These are phyloP conservation scores for Capronia coronata DNA, from an alignment of 2,329 filamentous ascomycete species.

Conservation along the genomic window DNA sequence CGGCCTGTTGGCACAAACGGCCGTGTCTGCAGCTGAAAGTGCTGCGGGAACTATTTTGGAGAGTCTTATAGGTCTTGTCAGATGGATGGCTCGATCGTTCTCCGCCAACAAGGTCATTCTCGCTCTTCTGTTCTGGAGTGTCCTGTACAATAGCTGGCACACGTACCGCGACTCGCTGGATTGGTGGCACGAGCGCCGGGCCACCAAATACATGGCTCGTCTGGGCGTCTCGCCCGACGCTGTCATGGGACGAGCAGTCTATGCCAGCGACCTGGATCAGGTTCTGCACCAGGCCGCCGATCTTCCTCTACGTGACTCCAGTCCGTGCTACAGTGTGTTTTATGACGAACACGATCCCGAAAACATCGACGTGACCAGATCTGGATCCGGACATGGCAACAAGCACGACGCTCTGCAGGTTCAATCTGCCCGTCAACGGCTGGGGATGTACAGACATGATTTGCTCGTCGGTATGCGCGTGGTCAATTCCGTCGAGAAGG, in stretches of 20 bases:
- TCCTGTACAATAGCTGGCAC: slow-evolving; percentile 66
- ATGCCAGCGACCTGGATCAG: slow-evolving; percentile 71
- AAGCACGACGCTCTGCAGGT: slow-evolving; percentile 43
- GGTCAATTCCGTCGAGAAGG: slow-evolving; percentile 80
- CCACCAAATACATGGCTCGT: slow-evolving; percentile 70
- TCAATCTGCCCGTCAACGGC: slow-evolving; percentile 70
- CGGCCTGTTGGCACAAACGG: slow-evolving; percentile 65
- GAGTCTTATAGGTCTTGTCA: slow-evolving; percentile 62
- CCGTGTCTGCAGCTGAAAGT: slow-evolving; percentile 67
- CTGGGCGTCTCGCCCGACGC: slow-evolving; percentile 73
- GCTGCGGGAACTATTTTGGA: slow-evolving; percentile 70
- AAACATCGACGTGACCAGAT: slow-evolving; percentile 31
- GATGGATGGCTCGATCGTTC: slow-evolving; percentile 60
- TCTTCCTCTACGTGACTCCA: slow-evolving; percentile 19
- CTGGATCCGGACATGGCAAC: slow-evolving; percentile 2
- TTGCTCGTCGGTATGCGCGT: slow-evolving; percentile 83
- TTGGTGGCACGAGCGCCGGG: slow-evolving; percentile 82
- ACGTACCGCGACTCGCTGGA: slow-evolving; percentile 64
- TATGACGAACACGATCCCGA: slow-evolving; percentile 36
- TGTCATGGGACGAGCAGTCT: slow-evolving; percentile 79
- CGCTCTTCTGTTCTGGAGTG: slow-evolving; percentile 59
- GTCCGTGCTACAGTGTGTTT: slow-evolving; percentile 42
- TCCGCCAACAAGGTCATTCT: slow-evolving; percentile 71
- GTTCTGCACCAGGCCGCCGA: slow-evolving; percentile 32
- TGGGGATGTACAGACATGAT: slow-evolving; percentile 82